A percentile compares a stretch with the other conserved stretches of the same genome.
phyloP scores from a whole-genome alignment of 139 green algal species.

The Eudorina sp. region DNA sequence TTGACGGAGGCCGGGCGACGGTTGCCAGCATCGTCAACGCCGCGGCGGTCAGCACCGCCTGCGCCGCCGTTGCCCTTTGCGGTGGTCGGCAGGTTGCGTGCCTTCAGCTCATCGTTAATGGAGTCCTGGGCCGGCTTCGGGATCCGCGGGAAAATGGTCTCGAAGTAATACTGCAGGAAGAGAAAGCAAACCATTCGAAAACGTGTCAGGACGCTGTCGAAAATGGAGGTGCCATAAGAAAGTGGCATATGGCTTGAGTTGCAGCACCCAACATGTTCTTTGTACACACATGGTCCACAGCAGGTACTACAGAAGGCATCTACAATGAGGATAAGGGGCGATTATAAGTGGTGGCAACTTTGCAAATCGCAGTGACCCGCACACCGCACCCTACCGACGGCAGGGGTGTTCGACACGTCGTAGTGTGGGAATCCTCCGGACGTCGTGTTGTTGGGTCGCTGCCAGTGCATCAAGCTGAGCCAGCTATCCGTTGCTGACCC shows the following conservation, averaged over 20 bases:
- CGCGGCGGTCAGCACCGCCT: slow-evolving; percentile 83
- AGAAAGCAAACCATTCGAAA: no score
- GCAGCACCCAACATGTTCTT: no score
- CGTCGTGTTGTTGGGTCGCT: slow-evolving; percentile 16
- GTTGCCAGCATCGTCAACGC: slow-evolving; percentile 74
- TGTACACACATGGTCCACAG: no score
- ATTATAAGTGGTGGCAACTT: no score
- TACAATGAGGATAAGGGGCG: no score
- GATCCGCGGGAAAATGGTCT: slow-evolving; percentile 96
- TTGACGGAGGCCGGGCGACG: slow-evolving; percentile 91
- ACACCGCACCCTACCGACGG: slow-evolving; percentile 47
- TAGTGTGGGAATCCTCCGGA: slow-evolving; percentile 1
- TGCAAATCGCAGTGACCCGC: no score
- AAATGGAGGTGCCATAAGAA: no score
- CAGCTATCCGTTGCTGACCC: slow-evolving; percentile 26
- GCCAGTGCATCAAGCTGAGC: background rate
- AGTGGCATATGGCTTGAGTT: no score
- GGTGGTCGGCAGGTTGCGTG: slow-evolving; percentile 76
- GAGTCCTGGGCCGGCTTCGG: slow-evolving; percentile 90
- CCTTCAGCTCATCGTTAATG: slow-evolving; percentile 76
- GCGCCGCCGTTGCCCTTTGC: slow-evolving; percentile 86
- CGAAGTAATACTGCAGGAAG: slow-evolving; percentile 94
- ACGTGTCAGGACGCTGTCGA: no score
- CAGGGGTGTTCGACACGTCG: slow-evolving; percentile 34
- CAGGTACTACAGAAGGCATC: no score